Evolutionary conservation across 495 filamentous ascomycete genomes (phyloP), one percentile per base, ranked within the genome.

Genomic region (Tuber melanosporum): DNA sequence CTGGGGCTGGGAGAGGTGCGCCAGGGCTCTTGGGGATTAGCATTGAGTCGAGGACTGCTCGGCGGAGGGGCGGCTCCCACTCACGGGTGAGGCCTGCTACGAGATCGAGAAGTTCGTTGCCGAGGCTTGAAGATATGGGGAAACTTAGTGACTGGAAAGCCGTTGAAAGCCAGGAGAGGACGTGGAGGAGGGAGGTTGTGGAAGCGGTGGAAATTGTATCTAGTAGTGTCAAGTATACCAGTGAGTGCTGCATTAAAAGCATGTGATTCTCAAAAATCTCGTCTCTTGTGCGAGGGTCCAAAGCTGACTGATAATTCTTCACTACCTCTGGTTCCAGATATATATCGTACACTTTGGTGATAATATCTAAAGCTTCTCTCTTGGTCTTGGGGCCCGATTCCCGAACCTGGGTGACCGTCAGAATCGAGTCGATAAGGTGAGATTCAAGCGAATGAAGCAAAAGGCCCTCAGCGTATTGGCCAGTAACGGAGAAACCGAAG

Each of bases 231-330:
- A 80, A 72, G 46, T 80, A 80, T 22, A 80, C 74, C 43, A 80
- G 62, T 0, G 77, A 80, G 32, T 80, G 78, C 19, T 80, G 78
- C 78, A 80, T 80, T 66, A 80, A 69, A 9, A 80, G 66, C 78
- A 80, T 80, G n/a, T 80, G 78, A 49, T 80, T 80, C 71, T 80
- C 78, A 39, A 80, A 80, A 39, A 80, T 73, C 43, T 80, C 78
- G 22, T 80, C 78, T 15, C 78, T 70, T 26, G 75, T 73, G n/a
- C 57, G 39, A 6, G 43, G 47, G 10, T 80, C 78, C 1, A 77
- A 42, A 47, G 46, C 70, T 12, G 77, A 80, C 43, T 80, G 77
- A 44, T 80, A 80, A 3, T 70, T 45, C 42, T 80, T 80, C 1
- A 57, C 74, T 10, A 45, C 76, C 22, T 80, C 78, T 4, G 78